Base-by-base conservation (phyloP, 1,284 basidiomycete species). In the Malassezia slooffiae region DNA sequence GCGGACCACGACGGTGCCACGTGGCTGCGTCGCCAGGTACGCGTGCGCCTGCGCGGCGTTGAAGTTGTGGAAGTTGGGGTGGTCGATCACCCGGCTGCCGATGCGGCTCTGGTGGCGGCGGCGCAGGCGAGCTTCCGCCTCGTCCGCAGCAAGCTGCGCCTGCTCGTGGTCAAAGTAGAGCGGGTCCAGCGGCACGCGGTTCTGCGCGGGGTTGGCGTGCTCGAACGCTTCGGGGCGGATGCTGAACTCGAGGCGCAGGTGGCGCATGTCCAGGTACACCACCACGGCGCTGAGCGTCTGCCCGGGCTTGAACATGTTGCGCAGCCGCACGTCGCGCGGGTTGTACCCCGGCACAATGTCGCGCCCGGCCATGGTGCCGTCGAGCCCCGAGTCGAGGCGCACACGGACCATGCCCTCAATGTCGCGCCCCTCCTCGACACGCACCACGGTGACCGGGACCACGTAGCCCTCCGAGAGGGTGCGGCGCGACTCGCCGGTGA, bases 51-150 rank as follows among this genome's bases (percentile, higher is more conserved):
- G 84, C 16, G 77, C 74, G 26, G 86, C 81, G 63, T 88, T 91
- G 76, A 95, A 83, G 68, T 93, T 88, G 69, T 91, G 86, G 79
- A 95, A 99, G 72, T 95, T 90, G 3, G 93, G 93, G 70, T 99
- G 93, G 69, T 96, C 90, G 74, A 97, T 87, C 35, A 91, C 80
- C 20, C 93, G 77, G 30, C 52, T 55, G 41, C 57, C 55, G 34
- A 87, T 80, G 43, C 63, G 60, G 36, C 41, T 80, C 77, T 63
- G 79, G 75, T 66, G 83, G 78, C 33, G 80, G 79, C 69, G 87
- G 80, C 88, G 90, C 73, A 85, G 88, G 54, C 84, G 77, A n/a
- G 76, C 78, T 47, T 82, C 75, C 45, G 65, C 58, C n/a, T 85
- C 74, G 41, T 86, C 82, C 48, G 75, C 72, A 63, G 91, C 86